Evolutionary conservation across 2,329 filamentous ascomycete species (phyloP), one percentile per base, ranked within the genome.

Genomic region (Cordyceps militaris): DNA sequence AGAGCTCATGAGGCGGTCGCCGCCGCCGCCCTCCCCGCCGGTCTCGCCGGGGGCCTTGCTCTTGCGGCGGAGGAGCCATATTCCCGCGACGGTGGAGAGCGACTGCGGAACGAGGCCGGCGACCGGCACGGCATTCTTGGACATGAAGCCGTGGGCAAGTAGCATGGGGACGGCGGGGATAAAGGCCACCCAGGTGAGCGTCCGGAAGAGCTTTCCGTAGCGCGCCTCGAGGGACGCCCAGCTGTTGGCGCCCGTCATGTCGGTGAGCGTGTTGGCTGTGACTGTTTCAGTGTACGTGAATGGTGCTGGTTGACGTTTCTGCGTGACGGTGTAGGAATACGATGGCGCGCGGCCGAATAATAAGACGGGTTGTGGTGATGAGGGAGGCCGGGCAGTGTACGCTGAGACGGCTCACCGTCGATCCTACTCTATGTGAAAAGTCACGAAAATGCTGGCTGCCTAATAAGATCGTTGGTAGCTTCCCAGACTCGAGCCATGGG

Each of bases 81-180:
- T 59, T 43, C 63, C 62, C 14, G 62, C 60, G 38, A 61, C 63
- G 14, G 70, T 68, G 11, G 74, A 76, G 51, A 74, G 65, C 24
- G 67, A 66, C 43, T 74, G 69, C 7, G 74, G 74, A 14, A 73
- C 60, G 28, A 76, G 66, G 23, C 74, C 74, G 48, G 74, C 64
- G 8, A 71, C 73, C 14, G 73, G 74, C 36, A 74, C 36, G 21
- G 81, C 76, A 64, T 86, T 85, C 59, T 88, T 85, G 0, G 80
- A 80, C 1, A 88, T 69, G 60, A 87, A 87, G 0, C 85, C 85
- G 70, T 88, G 71, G 30, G 69, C 65, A 59, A 76, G 61, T 60
- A 71, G 71, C 19, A 76, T 68, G 3, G 71, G 69, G 46, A 76
- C 70, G 7, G 72, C 72, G 42, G 72, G 73, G 30, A 75, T 34